Evolutionary conservation across 495 filamentous ascomycete species (phyloP), one percentile per base, ranked within the genome.

Genomic region (Pyrenula aspistea): DNA sequence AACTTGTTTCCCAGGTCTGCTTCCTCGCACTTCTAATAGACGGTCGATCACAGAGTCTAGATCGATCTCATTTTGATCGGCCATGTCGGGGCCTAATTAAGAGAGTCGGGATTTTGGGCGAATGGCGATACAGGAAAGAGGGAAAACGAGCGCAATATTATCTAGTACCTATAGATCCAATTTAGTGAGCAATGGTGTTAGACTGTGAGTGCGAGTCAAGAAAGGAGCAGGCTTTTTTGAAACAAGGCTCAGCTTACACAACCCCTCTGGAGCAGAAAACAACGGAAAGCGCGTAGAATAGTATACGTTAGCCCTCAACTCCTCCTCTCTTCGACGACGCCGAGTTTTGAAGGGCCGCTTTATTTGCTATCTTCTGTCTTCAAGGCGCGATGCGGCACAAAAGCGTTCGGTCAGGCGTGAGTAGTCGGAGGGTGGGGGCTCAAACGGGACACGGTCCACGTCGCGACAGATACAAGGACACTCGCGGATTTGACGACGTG

Each of bases 41-140:
- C 93, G 82, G 72, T 98, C 93, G 73, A 98, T 98, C 80, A 98
- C 95, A 63, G 93, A 96, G 71, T 98, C 94, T 75, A 98, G 80
- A 76, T 98, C 94, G 71, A 97, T 91, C 71, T 98, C 93, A 69
- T 86, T 85, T 73, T 91, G 83, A 75, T 97, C 94, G 75, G 94
- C 91, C 93, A 98, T 98, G 67, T 68, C 71, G 69, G 71, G 61
- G 64, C 67, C 68, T 61, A 60, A 64, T 59, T 65, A 70, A 42
- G 15, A 42, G 4, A 42, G 31, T 4, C 31, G 31, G 31, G 31
- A 42, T 47, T 2, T 31, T 52, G 50, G 48, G 25, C 15, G 21
- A 15, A 42, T 15, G 31, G 68, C 62, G 62, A 66, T 63, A 59
- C 57, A 57, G 65, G 63, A 68, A 66, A 63, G 57, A 65, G 65